Evolutionary conservation across 75 land plant species (phyloP), one percentile per base, ranked within the genome.

Genomic region (Cryptomeria japonica): DNA sequence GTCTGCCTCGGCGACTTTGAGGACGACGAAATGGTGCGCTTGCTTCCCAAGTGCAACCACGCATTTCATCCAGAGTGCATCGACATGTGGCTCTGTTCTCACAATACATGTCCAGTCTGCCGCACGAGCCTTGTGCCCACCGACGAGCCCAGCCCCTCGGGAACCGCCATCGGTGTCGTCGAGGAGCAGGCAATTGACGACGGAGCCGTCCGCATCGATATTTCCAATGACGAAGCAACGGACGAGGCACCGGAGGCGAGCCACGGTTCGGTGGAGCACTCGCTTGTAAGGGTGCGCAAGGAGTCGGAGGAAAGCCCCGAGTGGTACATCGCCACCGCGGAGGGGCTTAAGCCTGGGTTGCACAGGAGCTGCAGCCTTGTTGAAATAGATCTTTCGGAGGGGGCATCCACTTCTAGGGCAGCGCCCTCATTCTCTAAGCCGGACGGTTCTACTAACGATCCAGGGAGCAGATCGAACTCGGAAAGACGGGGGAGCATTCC

Each of bases 71-170:
- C 49, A 25, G 89, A 82, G 37, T 91, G 92, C 89, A 91, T 91
- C 83, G 92, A 90, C 28, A 79, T 68, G 39, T 92, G 93, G 92
- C 56, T 91, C 41, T 64, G 49, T 3, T 86, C 90, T 5, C 92
- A 92, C 80, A 84, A 92, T 11, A 88, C 93, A 9, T 91, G 93
- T 53, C 93, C 93, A 16, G 51, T 91, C 37, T 92, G 93, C 80
- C 85, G 93, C 2, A 44, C 32, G 0, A 87, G 15, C 14, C 87
- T 87, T 19, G 6, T 78, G 87, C 79, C 87, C 0, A 31, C 38
- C 8, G 79, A 86, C 28, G 83, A 38, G 15, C 10, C 22, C 34
- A 86, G 6, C 77, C 38, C 49, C 42, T 41, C 22, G 18, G 86
- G 39, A 31, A 34, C 25, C 75, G 86, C 13, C 51, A 28, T 31